A percentile compares a stretch with the other conserved stretches of the same genome.
Conservation (phyloP, 352 stramenopile species). For the Phytophthora vignae region DNA sequence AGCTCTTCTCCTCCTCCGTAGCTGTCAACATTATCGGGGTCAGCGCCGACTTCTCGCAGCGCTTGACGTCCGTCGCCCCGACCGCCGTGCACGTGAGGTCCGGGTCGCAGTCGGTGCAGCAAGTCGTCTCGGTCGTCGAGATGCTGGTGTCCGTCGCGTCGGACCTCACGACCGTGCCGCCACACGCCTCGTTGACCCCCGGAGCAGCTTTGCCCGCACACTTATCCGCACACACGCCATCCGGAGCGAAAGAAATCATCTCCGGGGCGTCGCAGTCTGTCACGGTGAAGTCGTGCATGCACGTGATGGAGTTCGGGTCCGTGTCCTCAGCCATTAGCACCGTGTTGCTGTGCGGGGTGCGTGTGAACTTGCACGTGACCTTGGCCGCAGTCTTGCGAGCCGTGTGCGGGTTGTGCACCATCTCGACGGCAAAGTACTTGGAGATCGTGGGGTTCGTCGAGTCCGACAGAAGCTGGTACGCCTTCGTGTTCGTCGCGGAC, state of each 20-base stretch:
- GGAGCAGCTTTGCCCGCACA: constrained; percentile 31
- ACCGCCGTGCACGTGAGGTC: background rate
- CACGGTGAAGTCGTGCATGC: constrained; percentile 44
- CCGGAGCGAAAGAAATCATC: constrained; percentile 33
- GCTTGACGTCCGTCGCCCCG: background rate
- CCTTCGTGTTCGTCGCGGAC: background rate
- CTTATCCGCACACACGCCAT: constrained; percentile 31
- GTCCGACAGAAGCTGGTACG: background rate
- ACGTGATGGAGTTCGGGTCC: constrained; percentile 32
- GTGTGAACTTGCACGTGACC: constrained; percentile 48
- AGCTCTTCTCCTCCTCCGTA: constrained; percentile 16
- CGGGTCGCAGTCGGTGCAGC: constrained; percentile 21
- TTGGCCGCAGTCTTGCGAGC: constrained; percentile 35
- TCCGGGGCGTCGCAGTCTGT: constrained; percentile 53
- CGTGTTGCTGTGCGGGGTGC: background rate
- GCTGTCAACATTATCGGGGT: background rate
- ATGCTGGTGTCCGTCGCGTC: constrained; percentile 22
- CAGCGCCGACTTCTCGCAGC: background rate
- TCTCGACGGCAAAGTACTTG: constrained; percentile 46
- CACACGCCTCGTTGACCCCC: constrained; percentile 50
- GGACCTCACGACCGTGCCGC: constrained; percentile 40
- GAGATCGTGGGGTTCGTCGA: background rate
- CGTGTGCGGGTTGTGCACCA: constrained; percentile 45
- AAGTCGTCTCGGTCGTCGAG: constrained; percentile 48
- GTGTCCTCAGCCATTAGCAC: background rate